Conservation (phyloP, 306 rosid genomes). For the Glycyrrhiza uralensis region DNA sequence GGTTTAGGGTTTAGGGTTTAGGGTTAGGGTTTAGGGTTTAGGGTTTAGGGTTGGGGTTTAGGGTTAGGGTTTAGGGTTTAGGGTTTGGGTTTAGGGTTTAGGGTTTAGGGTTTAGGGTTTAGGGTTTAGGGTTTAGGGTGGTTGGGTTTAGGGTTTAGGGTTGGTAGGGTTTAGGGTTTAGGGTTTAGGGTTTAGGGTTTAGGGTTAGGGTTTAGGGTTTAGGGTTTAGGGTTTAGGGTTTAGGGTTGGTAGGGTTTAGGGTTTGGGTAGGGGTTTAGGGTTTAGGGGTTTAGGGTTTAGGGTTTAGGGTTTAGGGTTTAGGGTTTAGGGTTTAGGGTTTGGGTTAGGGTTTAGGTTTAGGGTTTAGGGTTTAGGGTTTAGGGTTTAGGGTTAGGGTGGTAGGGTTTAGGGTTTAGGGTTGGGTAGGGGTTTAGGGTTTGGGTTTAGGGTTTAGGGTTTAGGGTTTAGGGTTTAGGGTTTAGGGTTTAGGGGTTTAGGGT, state of each 20-base stretch:
- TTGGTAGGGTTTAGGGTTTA: not conserved
- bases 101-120: not conserved
- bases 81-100: not conserved
- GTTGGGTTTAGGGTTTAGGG: not conserved
- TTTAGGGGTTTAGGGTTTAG: no score
- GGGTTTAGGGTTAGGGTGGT: not conserved
- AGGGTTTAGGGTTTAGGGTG: not conserved
- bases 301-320: not conserved
- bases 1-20: not conserved
- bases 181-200: not conserved
- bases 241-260: not conserved
- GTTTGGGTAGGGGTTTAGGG: no score
- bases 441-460: conserved; percentile 5
- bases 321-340: not conserved
- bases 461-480: no score
- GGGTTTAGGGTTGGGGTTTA: not conserved
- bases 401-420: conserved; percentile 10
- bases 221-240: not conserved
- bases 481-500: conserved; percentile 1
- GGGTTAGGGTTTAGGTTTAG: not conserved
- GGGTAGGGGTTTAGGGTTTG: no score
- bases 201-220: not conserved
- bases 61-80: not conserved
- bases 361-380: not conserved
- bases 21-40: not conserved